Evolutionary conservation across 257 asterid species (phyloP), one percentile per base, ranked within the genome.

Genomic region (Solanum okadae): DNA sequence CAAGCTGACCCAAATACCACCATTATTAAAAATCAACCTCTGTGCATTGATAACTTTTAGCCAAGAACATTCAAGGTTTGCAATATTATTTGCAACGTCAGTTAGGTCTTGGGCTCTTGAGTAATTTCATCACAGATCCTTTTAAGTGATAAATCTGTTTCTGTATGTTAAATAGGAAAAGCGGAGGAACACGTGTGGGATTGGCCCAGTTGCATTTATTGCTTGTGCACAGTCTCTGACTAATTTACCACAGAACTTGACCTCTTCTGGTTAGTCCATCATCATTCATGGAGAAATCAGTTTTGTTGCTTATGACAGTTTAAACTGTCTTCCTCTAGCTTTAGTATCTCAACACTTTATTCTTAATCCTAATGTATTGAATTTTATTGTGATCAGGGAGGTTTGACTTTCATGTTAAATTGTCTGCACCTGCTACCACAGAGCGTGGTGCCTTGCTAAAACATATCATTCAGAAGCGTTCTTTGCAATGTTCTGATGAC

Each of bases 381-480:
- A 27, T 71, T 84, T 84, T 85, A 83, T 88, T 90, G 83, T 82
- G 63, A 88, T 84, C 94, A 95, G 98, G 99, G 90, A 94, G 98
- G 86, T 94, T 97, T 27, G 99, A 97, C 93, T 96, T 94, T 92
- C 99, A 97, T 93, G 93, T 97, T 89, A 95, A 89, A 90, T 94
- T 97, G 93, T 94, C 94, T 56, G 96, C 93, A 82, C 99, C 99
- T 88, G 98, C 99, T 90, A 95, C 96, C 79, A 93, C 95, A 77
- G 98, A 97, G 90, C 99, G 99, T 83, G 91, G 89, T 59, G 99
- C 96, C 75, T 89, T 97, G 67, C 88, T 97, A 91, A 95, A 92
- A 89, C 95, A 95, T 89, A 98, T 96, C 93, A 91, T 95, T 85
- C 94, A 92, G 89, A 97, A 91, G 90, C 96, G 99, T 83, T 94